These are phyloP conservation scores for Sordariomycetes sp. DNA, from an alignment of 2,329 filamentous ascomycete species.

Conservation along the genomic window DNA sequence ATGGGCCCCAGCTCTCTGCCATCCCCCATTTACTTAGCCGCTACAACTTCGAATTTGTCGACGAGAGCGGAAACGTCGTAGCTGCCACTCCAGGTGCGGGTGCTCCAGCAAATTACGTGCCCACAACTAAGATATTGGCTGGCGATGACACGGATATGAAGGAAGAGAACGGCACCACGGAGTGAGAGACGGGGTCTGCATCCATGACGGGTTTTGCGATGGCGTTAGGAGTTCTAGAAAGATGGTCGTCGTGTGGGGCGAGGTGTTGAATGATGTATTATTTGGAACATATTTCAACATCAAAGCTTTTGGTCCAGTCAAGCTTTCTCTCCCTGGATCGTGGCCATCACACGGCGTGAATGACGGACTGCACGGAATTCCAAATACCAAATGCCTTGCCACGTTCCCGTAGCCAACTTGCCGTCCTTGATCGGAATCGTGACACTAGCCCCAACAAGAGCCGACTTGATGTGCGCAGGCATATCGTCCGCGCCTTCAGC, in stretches of 20 bases:
- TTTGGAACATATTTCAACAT: not conserved
- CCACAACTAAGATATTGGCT: slow-evolving; percentile 57
- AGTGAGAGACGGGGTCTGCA: slow-evolving; percentile 1
- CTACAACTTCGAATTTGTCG: slow-evolving; percentile 96
- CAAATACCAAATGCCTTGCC: slow-evolving; percentile 90
- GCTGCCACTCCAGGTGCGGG: slow-evolving; percentile 71
- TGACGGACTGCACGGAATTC: slow-evolving; percentile 78
- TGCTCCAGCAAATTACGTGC: slow-evolving; percentile 46
- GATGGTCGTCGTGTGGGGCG: not conserved
- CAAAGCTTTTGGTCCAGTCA: slow-evolving; percentile 41
- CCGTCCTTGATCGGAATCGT: slow-evolving; percentile 88
- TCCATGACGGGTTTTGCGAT: slow-evolving; percentile 9
- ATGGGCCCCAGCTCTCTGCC: slow-evolving; percentile 90
- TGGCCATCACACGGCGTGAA: slow-evolving; percentile 75
- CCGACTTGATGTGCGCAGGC: slow-evolving; percentile 92
- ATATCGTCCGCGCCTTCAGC: slow-evolving; percentile 91
- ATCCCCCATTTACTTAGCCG: slow-evolving; percentile 91
- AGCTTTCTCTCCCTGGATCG: slow-evolving; percentile 79
- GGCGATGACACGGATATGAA: slow-evolving; percentile 55
- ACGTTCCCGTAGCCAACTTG: slow-evolving; percentile 59
- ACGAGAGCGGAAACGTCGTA: slow-evolving; percentile 83
- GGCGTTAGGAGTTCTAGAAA: slow-evolving; percentile 12
- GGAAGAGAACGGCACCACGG: slow-evolving; percentile 30
- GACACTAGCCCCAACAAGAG: slow-evolving; percentile 79
- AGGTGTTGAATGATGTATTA: not conserved